Evolutionary conservation across 768 basidiomycete species (phyloP).

Genomic region (Leccinum disarticulatum): DNA sequence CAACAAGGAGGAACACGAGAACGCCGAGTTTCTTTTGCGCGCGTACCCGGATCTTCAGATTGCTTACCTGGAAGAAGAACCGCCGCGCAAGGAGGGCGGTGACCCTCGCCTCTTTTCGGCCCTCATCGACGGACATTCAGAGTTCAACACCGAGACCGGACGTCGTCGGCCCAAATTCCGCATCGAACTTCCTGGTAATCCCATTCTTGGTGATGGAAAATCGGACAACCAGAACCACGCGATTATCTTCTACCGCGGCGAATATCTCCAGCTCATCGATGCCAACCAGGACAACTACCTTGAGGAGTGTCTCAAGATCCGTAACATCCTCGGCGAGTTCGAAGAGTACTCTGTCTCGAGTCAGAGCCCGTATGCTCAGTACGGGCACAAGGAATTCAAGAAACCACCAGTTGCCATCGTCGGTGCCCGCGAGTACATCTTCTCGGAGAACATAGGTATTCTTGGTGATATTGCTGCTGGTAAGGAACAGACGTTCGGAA

Average conservation of each 20-base stretch:
- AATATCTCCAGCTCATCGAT: conserved; percentile 98
- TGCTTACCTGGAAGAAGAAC: conserved; percentile 97
- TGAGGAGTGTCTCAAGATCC: conserved; percentile 98
- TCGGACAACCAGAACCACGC: conserved; percentile 99
- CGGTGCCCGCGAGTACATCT: conserved; percentile 99
- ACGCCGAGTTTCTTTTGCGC: conserved; percentile 94
- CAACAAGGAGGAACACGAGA: conserved; percentile 99
- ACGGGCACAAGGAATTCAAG: conserved; percentile 86
- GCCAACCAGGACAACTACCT: conserved; percentile 99
- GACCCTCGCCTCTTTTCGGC: conserved; percentile 95
- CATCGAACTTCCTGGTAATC: conserved; percentile 97
- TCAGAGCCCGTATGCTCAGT: conserved; percentile 91
- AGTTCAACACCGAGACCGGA: conserved; percentile 87
- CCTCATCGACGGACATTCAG: conserved; percentile 96
- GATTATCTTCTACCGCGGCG: conserved; percentile 98
- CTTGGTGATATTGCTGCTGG: conserved; percentile 97
- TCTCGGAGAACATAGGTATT: conserved; percentile 99
- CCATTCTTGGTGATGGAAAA: conserved; percentile 98
- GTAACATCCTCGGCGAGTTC: conserved; percentile 97
- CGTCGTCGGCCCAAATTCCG: conserved; percentile 95
- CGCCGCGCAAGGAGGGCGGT: conserved; percentile 89
- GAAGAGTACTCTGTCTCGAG: conserved; percentile 86
- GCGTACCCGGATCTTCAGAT: conserved; percentile 99
- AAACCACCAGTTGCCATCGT: conserved; percentile 93
- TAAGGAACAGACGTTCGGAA: conserved; percentile 99